Base-by-base conservation (phyloP, 2,329 filamentous ascomycete genomes). In the Trichoderma pleuroti region DNA sequence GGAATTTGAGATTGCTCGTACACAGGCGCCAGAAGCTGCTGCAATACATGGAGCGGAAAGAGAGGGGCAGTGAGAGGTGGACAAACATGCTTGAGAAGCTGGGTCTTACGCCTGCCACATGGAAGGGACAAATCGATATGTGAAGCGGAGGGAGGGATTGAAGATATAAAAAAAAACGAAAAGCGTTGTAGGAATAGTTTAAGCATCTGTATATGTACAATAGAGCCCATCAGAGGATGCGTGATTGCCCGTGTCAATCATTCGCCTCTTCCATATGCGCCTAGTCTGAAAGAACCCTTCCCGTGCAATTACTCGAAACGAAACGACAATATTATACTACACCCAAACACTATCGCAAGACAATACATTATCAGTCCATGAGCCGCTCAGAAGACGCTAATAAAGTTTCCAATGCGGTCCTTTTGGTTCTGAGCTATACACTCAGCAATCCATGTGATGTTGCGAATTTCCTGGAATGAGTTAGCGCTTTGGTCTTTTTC, bases 351-450 rank as follows among this genome's bases (percentile, higher is more conserved):
- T 30, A 30, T 30, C 39, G 76, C 76, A 65, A 76, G 74, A 76
- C 73, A 65, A 76, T 72, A 62, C 69, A 74, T 60, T 65, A 71
- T 72, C 70, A 75, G 70, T 68, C 52, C 8, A 54, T 39, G 28
- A 34, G 42, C 68, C 57, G 74, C 76, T 87, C 83, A 97, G 83
- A 99, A 97, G 73, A 98, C 96, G 83, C 94, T 97, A 81, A 99
- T 99, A 83, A 97, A 99, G 84, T 98, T 99, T 76, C 93, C 92
- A 80, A 99, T 98, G 80, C 96, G 90, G 82, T 99, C 96, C 86
- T 99, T 99, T 84, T 99, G 96, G 85, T 97, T 98, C 84, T 99
- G 96, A 70, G 96, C 96, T 87, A 99, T 99, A 84, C 96, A 99
- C 83, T 99, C 96, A 26, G 96, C 92, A 81, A 99, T 99, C 96